Evolutionary conservation across 257 asterid species (phyloP).

Genomic region (Ajuga chamaepitys): DNA sequence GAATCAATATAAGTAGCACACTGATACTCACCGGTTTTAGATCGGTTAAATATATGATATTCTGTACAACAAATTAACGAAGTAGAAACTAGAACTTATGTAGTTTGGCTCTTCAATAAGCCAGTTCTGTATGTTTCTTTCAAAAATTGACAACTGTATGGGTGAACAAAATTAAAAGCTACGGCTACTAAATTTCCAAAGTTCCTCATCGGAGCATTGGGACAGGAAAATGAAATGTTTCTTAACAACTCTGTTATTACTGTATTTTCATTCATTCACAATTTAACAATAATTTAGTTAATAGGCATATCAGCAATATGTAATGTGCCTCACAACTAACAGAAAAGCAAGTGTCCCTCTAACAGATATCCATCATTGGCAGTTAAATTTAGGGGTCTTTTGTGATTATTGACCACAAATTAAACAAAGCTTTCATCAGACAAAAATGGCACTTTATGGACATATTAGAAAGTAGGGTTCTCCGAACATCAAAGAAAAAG

Average conservation of each 20-base stretch:
- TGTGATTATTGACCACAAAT: neutral
- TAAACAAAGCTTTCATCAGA: neutral
- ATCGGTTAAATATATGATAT: neutral
- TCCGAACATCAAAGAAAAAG: neutral
- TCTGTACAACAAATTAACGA: neutral
- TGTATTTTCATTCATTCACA: neutral
- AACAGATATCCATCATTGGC: neutral
- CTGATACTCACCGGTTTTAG: neutral
- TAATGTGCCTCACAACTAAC: too few species aligned
- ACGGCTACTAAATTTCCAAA: neutral
- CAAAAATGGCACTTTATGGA: neutral
- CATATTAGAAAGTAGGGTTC: neutral
- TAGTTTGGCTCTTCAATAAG: neutral
- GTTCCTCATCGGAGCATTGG: neutral
- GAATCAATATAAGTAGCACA: neutral
- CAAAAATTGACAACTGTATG: neutral
- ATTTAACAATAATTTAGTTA: neutral
- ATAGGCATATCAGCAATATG: neutral
- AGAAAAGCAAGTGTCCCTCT: neutral
- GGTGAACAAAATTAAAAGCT: conserved; percentile 1
- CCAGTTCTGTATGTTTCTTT: neutral
- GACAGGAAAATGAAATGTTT: neutral
- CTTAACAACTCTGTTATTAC: neutral
- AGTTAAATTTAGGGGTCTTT: neutral
- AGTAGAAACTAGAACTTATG: neutral